These are phyloP conservation scores for Arthroderma sp. DNA, from an alignment of 2,329 filamentous ascomycete species.

Conservation along the genomic window DNA sequence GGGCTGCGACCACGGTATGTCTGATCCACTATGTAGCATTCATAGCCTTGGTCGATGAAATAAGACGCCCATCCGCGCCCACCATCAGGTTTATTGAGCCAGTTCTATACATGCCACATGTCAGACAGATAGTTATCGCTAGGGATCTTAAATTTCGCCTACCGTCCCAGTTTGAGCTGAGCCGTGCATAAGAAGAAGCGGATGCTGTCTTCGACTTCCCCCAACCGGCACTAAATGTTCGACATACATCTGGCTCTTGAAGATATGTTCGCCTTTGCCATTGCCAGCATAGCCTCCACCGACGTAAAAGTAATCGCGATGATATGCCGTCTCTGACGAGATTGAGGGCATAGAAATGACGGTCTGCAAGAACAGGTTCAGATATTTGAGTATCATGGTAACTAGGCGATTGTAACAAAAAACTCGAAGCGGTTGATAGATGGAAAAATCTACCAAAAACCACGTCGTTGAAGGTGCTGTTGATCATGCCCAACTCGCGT, in stretches of 20 bases:
- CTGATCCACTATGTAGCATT: slow-evolving; percentile 29
- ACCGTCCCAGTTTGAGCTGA: slow-evolving; percentile 15
- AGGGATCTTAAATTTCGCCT: slow-evolving; percentile 1
- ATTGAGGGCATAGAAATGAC: neutral
- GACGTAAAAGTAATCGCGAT: slow-evolving; percentile 14
- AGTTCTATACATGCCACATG: slow-evolving; percentile 16
- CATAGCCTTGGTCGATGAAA: slow-evolving; percentile 31
- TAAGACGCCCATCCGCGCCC: slow-evolving; percentile 32
- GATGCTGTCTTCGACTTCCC: slow-evolving; percentile 7
- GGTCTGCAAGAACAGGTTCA: neutral
- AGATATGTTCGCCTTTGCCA: slow-evolving; percentile 13
- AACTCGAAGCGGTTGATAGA: too few relatives aligned
- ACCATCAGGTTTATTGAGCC: slow-evolving; percentile 34
- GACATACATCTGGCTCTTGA: slow-evolving; percentile 17
- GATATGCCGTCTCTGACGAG: neutral
- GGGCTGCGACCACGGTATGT: slow-evolving; percentile 20
- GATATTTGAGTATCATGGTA: neutral
- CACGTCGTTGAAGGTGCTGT: too few relatives aligned
- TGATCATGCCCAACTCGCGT: too few relatives aligned
- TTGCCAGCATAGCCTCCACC: slow-evolving; percentile 12
- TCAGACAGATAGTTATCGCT: neutral
- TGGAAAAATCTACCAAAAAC: too few relatives aligned
- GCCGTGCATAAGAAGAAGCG: slow-evolving; percentile 15
- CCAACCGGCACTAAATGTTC: slow-evolving; percentile 14
- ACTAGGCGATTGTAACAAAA: too few relatives aligned